Evolutionary conservation across 75 land plant genomes (phyloP).

Genomic region (Isoetes taiwanensis): DNA sequence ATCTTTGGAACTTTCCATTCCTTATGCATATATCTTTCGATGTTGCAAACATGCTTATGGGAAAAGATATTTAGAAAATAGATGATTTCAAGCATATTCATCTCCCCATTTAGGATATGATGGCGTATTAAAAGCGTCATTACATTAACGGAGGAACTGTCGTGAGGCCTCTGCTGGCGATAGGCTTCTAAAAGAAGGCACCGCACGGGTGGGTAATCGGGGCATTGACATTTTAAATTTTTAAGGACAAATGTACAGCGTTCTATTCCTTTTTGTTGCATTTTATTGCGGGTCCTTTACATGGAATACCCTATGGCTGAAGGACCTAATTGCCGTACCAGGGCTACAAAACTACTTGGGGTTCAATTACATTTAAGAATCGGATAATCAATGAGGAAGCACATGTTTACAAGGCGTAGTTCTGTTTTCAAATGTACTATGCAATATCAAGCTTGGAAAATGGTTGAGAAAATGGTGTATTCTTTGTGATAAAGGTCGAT

Average conservation of each 20-base stretch:
- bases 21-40: too few relatives aligned
- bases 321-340: slow-evolving; percentile 70
- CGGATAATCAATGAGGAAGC: slow-evolving; percentile 58
- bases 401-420: slow-evolving; percentile 63
- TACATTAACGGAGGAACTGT: slow-evolving; percentile 54
- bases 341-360: slow-evolving; percentile 68
- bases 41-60: neutral
- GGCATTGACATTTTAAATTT: neutral
- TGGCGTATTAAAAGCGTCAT: slow-evolving; percentile 60
- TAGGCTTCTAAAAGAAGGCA: slow-evolving; percentile 40
- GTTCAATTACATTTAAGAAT: slow-evolving; percentile 46
- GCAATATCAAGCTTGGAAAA: neutral
- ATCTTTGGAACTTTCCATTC: too few relatives aligned
- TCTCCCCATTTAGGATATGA: slow-evolving; percentile 25
- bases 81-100: neutral
- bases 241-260: neutral
- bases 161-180: slow-evolving; percentile 61
- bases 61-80: neutral
- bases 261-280: neutral
- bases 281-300: slow-evolving; percentile 49
- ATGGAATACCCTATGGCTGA: slow-evolving; percentile 76
- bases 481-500: too few relatives aligned
- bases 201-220: too few relatives aligned
- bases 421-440: neutral
- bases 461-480: too few relatives aligned